Conservation (phyloP, 805 yeast genomes). For the Candida manassasensis region DNA sequence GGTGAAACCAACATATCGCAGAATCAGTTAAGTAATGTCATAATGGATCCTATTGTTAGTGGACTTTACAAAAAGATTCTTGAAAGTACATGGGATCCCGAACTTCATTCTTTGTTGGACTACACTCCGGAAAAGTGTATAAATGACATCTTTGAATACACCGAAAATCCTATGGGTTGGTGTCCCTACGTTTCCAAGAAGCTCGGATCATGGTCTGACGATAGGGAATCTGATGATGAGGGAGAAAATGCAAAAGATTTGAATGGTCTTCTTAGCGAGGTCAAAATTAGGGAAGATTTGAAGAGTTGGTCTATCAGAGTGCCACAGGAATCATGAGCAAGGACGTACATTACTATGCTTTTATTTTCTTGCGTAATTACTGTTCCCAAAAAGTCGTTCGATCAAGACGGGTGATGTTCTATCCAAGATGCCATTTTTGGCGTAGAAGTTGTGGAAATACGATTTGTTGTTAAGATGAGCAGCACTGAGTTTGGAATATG, state of each 20-base stretch:
- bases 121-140: conserved; percentile 65
- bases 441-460: too few relatives aligned
- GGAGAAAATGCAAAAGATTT: conserved; percentile 20
- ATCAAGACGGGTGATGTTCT: too few relatives aligned
- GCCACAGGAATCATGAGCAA: too few relatives aligned
- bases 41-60: conserved; percentile 48
- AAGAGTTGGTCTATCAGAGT: conserved; percentile 25
- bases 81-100: conserved; percentile 60
- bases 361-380: too few relatives aligned
- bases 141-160: conserved; percentile 69
- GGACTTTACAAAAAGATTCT: conserved; percentile 50
- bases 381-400: too few relatives aligned
- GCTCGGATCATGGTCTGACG: conserved; percentile 6
- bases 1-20: background rate
- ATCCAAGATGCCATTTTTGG: too few relatives aligned
- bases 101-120: conserved; percentile 42
- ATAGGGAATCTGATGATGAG: conserved; percentile 16
- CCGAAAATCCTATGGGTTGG: conserved; percentile 46
- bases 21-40: conserved; percentile 7
- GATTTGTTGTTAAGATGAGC: too few relatives aligned
- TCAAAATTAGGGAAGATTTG: conserved; percentile 32
- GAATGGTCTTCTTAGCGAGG: conserved; percentile 38
- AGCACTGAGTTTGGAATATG: too few relatives aligned
- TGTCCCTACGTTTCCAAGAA: conserved; percentile 5
- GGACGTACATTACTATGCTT: too few relatives aligned